Percentiles rank a stretch among this genome's conserved stretches.
phyloP scores from a whole-genome alignment of 371 early-diverging fungal species.

The Actinomortierella wolfii region DNA sequence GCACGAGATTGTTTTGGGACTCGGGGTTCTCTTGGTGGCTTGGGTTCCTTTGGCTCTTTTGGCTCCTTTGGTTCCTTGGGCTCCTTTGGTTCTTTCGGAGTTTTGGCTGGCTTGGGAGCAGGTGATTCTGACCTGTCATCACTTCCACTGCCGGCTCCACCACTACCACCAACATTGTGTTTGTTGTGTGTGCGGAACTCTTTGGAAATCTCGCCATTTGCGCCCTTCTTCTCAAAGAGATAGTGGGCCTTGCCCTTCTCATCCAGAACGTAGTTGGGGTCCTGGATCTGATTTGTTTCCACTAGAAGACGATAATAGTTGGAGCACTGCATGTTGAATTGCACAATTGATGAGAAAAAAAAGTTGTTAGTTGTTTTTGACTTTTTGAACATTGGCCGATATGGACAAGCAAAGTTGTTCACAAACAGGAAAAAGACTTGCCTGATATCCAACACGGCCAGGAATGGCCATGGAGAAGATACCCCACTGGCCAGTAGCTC shows the following conservation, averaged over 20 bases:
- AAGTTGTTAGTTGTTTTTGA: conserved; percentile 13
- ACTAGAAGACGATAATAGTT: conserved; percentile 91
- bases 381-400: background rate
- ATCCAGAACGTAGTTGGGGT: conserved; percentile 90
- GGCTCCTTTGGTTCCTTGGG: conserved; percentile 26
- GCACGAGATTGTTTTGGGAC: conserved; percentile 19
- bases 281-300: conserved; percentile 82
- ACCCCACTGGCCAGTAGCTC: conserved; percentile 96
- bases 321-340: conserved; percentile 69
- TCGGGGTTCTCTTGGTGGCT: conserved; percentile 37
- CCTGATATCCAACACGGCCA: conserved; percentile 94
- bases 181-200: conserved; percentile 78
- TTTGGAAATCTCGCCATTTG: conserved; percentile 77
- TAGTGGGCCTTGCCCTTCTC: conserved; percentile 88
- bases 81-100: conserved; percentile 13
- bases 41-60: conserved; percentile 30
- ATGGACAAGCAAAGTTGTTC: background rate
- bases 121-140: conserved; percentile 28
- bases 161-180: conserved; percentile 22
- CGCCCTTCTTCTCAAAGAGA: conserved; percentile 82
- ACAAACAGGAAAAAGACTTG: conserved; percentile 22
- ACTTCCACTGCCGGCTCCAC: conserved; percentile 7
- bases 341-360: background rate
- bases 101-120: conserved; percentile 7
- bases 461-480: conserved; percentile 94